phyloP scores from a whole-genome alignment of 2,329 filamentous ascomycete species.

The Cryphonectria nitschkei region DNA sequence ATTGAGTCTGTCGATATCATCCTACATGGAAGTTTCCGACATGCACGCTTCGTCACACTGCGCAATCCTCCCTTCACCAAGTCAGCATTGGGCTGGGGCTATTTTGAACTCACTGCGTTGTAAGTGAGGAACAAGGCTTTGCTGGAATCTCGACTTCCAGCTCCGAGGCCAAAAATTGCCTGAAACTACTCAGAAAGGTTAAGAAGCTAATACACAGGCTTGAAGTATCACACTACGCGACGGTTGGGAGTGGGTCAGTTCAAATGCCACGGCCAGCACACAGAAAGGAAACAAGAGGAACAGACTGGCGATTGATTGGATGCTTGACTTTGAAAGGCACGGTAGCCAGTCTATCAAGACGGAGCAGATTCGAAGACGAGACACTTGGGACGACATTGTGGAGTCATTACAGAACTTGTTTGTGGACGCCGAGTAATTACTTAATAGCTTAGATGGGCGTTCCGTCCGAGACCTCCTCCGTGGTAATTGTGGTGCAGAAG shows the following conservation, averaged over 20 bases:
- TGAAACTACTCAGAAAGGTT: too few species aligned
- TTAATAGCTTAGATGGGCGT: too few species aligned
- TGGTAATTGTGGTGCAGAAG: background rate
- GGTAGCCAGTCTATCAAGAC: slow-evolving; percentile 5
- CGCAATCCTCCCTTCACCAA: slow-evolving; percentile 18
- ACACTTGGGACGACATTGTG: background rate
- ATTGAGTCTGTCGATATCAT: slow-evolving; percentile 23
- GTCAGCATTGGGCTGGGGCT: slow-evolving; percentile 15
- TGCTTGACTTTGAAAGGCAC: slow-evolving; percentile 1
- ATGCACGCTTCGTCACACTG: slow-evolving; percentile 18
- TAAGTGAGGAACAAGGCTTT: background rate
- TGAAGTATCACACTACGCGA: slow-evolving; percentile 17
- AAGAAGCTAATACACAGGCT: background rate
- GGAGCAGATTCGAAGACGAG: background rate
- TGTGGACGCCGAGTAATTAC: background rate
- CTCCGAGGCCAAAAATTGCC: too few species aligned
- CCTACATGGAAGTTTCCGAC: slow-evolving; percentile 8
- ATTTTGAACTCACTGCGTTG: slow-evolving; percentile 13
- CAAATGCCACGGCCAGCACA: slow-evolving; percentile 2
- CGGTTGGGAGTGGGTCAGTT: slow-evolving; percentile 16
- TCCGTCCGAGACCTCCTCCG: too few species aligned
- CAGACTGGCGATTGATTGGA: slow-evolving; percentile 11
- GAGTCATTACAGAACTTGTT: slow-evolving; percentile 1
- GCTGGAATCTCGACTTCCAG: background rate
- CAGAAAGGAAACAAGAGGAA: background rate